These are phyloP conservation scores for Hypoxylon intermedium DNA, from an alignment of 495 filamentous ascomycete genomes.

Conservation along the genomic window DNA sequence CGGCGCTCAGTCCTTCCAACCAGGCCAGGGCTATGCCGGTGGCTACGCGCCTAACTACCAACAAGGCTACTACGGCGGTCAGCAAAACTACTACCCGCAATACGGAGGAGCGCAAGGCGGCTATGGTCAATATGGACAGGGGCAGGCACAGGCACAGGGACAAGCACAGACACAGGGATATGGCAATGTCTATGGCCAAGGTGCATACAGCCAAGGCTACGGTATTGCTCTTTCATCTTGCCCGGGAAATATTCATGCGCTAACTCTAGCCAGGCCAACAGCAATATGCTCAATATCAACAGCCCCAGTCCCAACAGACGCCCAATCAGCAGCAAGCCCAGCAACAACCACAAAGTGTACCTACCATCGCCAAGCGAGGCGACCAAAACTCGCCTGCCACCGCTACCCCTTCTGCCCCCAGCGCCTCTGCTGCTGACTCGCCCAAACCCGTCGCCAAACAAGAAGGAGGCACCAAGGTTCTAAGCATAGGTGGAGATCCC, in stretches of 20 bases:
- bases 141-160: too few relatives aligned
- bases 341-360: slow-evolving; percentile 56
- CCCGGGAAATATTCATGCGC: neutral
- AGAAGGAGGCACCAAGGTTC: slow-evolving; percentile 57
- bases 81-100: slow-evolving; percentile 61
- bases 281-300: slow-evolving; percentile 56
- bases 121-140: slow-evolving; percentile 64
- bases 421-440: slow-evolving; percentile 45
- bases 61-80: slow-evolving; percentile 55
- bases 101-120: slow-evolving; percentile 55
- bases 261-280: slow-evolving; percentile 46
- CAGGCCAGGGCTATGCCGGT: slow-evolving; percentile 68
- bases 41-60: slow-evolving; percentile 56
- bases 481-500: slow-evolving; percentile 61
- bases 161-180: too few relatives aligned
- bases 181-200: slow-evolving; percentile 55
- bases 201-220: slow-evolving; percentile 68
- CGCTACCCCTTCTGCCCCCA: slow-evolving; percentile 40
- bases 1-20: slow-evolving; percentile 76
- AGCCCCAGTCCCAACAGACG: slow-evolving; percentile 63
- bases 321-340: slow-evolving; percentile 56
- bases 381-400: slow-evolving; percentile 47
- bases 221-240: slow-evolving; percentile 44
- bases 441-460: slow-evolving; percentile 54
- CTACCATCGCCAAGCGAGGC: slow-evolving; percentile 74